phyloP scores from a whole-genome alignment of 1,139 yeast species.

The Pichia sp. region DNA sequence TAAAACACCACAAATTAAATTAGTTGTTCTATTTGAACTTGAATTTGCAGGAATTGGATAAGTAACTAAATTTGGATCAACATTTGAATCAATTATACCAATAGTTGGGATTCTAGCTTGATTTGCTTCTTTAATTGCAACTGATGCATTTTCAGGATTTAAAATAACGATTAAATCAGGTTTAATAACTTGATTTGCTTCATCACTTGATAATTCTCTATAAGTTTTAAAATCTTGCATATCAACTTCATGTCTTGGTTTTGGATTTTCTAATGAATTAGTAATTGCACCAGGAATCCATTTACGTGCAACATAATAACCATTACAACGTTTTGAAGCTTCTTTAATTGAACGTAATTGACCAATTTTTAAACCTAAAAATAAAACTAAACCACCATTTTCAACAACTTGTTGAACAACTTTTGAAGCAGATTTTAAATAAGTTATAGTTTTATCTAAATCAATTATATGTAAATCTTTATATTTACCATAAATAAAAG shows the following conservation, averaged over 20 bases:
- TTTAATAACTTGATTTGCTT: constrained; percentile 46
- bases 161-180: constrained; percentile 85
- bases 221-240: constrained; percentile 57
- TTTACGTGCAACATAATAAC: constrained; percentile 74
- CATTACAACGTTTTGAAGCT: constrained; percentile 74
- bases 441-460: constrained; percentile 70
- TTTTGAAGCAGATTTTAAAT: constrained; percentile 71
- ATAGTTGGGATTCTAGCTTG: constrained; percentile 84
- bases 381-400: constrained; percentile 79
- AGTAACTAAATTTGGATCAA: constrained; percentile 83
- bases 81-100: constrained; percentile 89
- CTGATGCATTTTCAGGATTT: constrained; percentile 85
- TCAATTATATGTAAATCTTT: constrained; percentile 87
- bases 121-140: constrained; percentile 76
- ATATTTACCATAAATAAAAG: constrained; percentile 80
- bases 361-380: constrained; percentile 78
- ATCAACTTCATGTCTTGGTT: constrained; percentile 62
- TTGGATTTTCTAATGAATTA: constrained; percentile 71
- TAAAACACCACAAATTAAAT: constrained; percentile 73
- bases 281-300: constrained; percentile 97
- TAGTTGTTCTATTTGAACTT: constrained; percentile 79
- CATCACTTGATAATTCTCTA: constrained; percentile 45
- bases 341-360: constrained; percentile 69
- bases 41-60: constrained; percentile 97
- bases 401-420: constrained; percentile 77